These are phyloP conservation scores for Talaromyces sp. DNA, from an alignment of 2,329 filamentous ascomycete genomes.

Conservation along the genomic window DNA sequence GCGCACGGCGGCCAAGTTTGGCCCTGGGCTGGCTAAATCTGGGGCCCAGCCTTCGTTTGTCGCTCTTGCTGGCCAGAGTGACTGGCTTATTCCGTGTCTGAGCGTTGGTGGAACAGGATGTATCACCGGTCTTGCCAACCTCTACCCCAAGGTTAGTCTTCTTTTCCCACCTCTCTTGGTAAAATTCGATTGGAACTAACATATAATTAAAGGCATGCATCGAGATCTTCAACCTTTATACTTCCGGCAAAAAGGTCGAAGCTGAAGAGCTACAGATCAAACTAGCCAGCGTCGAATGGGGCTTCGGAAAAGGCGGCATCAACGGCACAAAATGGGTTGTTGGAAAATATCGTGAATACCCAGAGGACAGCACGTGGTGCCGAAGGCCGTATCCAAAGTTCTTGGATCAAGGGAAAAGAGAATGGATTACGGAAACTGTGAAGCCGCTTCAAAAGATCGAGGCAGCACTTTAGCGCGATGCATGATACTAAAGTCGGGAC, in stretches of 20 bases:
- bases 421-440: conserved; percentile 32
- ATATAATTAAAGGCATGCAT: conserved; percentile 39
- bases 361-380: conserved; percentile 48
- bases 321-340: conserved; percentile 60
- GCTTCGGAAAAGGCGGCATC: conserved; percentile 56
- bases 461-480: neutral
- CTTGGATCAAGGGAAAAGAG: conserved; percentile 41
- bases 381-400: conserved; percentile 53
- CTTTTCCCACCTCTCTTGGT: neutral
- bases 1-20: conserved; percentile 33
- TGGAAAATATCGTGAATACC: conserved; percentile 51
- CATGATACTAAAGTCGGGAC: neutral
- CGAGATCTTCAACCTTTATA: conserved; percentile 47
- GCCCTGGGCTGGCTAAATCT: conserved; percentile 17
- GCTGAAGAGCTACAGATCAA: conserved; percentile 49
- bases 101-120: conserved; percentile 56
- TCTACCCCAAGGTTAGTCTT: conserved; percentile 50
- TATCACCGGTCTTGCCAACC: conserved; percentile 60
- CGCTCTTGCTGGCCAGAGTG: conserved; percentile 40
- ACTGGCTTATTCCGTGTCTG: conserved; percentile 52
- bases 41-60: conserved; percentile 24
- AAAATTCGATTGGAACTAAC: neutral
- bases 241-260: conserved; percentile 44
- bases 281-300: conserved; percentile 52
- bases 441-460: conserved; percentile 8